A percentile compares a stretch with the other conserved stretches of the same genome.
phyloP scores from a whole-genome alignment of 805 yeast genomes.

The Ogataea siamensis region DNA sequence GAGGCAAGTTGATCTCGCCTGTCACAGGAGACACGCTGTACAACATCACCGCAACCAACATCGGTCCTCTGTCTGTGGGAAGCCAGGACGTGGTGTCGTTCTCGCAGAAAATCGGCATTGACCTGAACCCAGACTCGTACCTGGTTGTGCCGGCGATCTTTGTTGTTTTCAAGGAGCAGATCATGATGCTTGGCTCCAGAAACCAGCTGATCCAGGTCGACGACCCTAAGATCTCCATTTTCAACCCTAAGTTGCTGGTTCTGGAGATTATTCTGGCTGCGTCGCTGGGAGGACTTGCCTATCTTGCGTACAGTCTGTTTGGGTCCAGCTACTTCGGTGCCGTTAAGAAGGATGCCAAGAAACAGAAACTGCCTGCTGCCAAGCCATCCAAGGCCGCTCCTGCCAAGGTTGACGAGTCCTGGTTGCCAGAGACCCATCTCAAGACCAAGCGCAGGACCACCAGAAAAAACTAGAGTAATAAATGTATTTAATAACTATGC shows the following conservation, averaged over 20 bases:
- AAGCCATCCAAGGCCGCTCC: conserved; percentile 29
- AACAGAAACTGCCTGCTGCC: conserved; percentile 22
- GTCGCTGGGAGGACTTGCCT: conserved; percentile 49
- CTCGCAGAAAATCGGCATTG: conserved; percentile 58
- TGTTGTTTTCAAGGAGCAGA: conserved; percentile 46
- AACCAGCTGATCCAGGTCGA: conserved; percentile 55
- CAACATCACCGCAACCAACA: conserved; percentile 61
- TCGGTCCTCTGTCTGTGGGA: conserved; percentile 57
- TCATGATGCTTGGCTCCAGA: conserved; percentile 55
- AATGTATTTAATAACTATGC: conserved; percentile 34
- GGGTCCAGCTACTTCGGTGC: conserved; percentile 49
- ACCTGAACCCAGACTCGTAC: conserved; percentile 55
- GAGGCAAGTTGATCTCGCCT: conserved; percentile 62
- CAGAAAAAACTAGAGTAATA: conserved; percentile 34
- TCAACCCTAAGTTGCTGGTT: conserved; percentile 69
- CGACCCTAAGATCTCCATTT: conserved; percentile 66
- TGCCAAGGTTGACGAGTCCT: conserved; percentile 42
- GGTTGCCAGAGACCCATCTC: conserved; percentile 60
- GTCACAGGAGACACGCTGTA: conserved; percentile 48
- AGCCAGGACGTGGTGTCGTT: conserved; percentile 50
- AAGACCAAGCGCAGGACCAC: conserved; percentile 20
- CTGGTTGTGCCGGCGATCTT: conserved; percentile 59
- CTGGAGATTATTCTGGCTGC: conserved; percentile 54
- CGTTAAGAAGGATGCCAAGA: conserved; percentile 30
- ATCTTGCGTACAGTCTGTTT: conserved; percentile 42